Evolutionary conservation across 352 stramenopile genomes (phyloP).

Genomic region (Blastocystis hominis): DNA sequence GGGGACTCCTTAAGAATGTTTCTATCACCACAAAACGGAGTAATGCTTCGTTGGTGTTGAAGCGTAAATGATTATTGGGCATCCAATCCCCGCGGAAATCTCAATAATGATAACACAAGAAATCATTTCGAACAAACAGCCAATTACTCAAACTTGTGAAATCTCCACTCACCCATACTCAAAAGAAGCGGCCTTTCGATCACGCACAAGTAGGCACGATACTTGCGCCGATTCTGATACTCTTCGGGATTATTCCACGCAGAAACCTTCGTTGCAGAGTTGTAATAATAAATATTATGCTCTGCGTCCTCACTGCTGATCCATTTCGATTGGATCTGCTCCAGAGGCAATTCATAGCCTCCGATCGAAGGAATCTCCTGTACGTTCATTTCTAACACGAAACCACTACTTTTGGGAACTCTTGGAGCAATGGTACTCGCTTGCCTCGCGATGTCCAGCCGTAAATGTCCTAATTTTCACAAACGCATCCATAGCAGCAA

Average conservation of each 20-base stretch:
- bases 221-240: background rate
- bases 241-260: slow-evolving; percentile 4
- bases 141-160: slow-evolving; percentile 22
- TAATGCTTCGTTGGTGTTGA: no score
- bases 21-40: no score
- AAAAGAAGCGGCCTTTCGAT: slow-evolving; percentile 5
- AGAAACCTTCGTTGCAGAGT: background rate
- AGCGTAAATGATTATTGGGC: no score
- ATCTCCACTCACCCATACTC: background rate
- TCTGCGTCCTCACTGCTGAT: background rate
- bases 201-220: background rate
- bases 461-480: slow-evolving; percentile 21
- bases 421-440: background rate
- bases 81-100: no score
- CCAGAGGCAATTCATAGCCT: background rate
- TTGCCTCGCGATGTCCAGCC: slow-evolving; percentile 12
- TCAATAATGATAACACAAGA: no score
- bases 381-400: background rate
- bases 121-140: no score
- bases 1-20: no score
- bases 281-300: slow-evolving; percentile 6
- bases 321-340: background rate
- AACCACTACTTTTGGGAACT: background rate
- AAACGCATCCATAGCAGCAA: background rate
- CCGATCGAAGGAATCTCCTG: background rate